Base-by-base conservation (phyloP, 495 filamentous ascomycete genomes). In the Elaphomyces granulatus region DNA sequence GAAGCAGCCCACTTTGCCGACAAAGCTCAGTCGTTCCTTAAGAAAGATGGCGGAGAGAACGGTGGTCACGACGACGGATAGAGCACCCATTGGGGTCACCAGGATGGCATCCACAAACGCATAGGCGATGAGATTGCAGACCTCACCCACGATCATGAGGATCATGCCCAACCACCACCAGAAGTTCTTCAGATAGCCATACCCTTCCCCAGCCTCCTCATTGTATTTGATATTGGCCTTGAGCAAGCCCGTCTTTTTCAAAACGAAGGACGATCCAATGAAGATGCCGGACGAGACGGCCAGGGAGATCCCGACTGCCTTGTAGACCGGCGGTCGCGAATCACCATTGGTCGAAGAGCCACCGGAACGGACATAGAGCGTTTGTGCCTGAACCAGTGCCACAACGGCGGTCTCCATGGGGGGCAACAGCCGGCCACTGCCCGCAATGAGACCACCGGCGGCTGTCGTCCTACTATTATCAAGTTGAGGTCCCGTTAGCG, bases 131-230 rank as follows among this genome's bases (percentile, higher is more conserved):
- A 98, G 95, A 60, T 98, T 98, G 74, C 88, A 94, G 23, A 90
- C 76, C 61, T 98, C 90, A 36, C 90, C 90, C 32, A 96, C 51
- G 47, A 96, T 92, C 90, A 98, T 98, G 53, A 98, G 66, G 15
- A 73, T 86, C 92, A 98, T 98, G 46, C 90, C 90, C 16, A 62
- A 56, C 90, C 90, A 98, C 90, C 90, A 98, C 64, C 71, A 95
- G 15, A 68, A 62, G 54, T 98, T 98, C 70, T 92, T 94, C 49
- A 98, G 74, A 56, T 98, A 98, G 43, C 90, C 92, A 55, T 98
- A 98, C 21, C 90, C 90, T 56, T 96, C 88, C 36, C 90, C 90
- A 2, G 87, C 87, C 47, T 87, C 85, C 56, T 95, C 88, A 51
- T 92, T 81, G 60, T 95, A 95, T 62, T 96, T 98, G 46, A 83